Percentiles rank a stretch among this genome's conserved stretches.
phyloP scores from a whole-genome alignment of 139 green algal species.

The Chlamydomonas urium region DNA sequence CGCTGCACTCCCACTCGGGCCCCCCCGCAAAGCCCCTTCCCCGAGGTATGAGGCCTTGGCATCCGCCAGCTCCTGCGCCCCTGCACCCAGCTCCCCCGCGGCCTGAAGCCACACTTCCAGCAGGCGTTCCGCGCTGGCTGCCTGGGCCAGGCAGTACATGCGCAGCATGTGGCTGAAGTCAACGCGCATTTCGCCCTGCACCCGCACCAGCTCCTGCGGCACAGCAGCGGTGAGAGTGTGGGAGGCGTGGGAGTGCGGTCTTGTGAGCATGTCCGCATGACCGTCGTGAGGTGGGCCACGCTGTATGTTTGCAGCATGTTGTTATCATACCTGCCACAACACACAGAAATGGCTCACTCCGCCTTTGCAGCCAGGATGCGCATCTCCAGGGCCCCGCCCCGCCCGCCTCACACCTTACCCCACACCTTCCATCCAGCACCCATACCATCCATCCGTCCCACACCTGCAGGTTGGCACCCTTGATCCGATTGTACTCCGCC shows the following conservation, averaged over 20 bases:
- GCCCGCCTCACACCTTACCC: neutral
- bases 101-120: slow-evolving; percentile 50
- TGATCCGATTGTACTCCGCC: slow-evolving; percentile 54
- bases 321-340: too few species aligned
- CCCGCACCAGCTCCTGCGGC: slow-evolving; percentile 29
- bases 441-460: slow-evolving; percentile 13
- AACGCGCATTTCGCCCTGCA: slow-evolving; percentile 20
- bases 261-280: too few species aligned
- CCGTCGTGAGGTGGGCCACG: too few species aligned
- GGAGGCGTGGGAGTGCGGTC: too few species aligned
- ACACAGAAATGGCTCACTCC: too few species aligned
- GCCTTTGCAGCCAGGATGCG: too few species aligned
- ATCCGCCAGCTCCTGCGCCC: slow-evolving; percentile 19
- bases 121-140: slow-evolving; percentile 24
- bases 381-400: neutral
- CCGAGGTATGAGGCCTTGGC: too few species aligned
- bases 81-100: slow-evolving; percentile 35
- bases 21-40: too few species aligned
- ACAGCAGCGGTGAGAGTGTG: too few species aligned
- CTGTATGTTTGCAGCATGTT: too few species aligned
- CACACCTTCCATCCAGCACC: neutral
- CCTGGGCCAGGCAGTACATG: neutral
- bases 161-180: slow-evolving; percentile 21
- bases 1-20: too few species aligned
- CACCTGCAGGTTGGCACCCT: slow-evolving; percentile 40